These are phyloP conservation scores for Capsaspora owczarzaki DNA, from an alignment of 78 protist species.

Conservation along the genomic window DNA sequence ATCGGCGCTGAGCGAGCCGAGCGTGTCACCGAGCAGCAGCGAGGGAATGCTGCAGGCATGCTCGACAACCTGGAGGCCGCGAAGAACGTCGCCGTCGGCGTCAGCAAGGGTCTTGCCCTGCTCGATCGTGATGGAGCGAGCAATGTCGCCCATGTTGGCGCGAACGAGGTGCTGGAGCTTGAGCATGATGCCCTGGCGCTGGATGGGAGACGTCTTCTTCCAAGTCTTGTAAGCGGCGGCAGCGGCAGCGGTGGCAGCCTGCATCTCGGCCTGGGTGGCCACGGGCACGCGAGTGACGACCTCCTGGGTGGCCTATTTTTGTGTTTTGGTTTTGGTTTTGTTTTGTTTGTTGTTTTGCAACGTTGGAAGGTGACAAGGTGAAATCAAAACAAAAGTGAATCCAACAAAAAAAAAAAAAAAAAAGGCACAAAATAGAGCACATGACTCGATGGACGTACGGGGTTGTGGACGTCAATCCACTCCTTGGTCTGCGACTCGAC, in stretches of 20 bases:
- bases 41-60: constrained; percentile 75
- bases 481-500: constrained; percentile 58
- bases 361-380: no score
- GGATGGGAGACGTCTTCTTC: constrained; percentile 65
- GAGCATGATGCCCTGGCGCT: constrained; percentile 75
- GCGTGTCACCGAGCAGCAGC: constrained; percentile 82
- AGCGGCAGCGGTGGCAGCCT: constrained; percentile 76
- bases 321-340: no score
- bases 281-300: constrained; percentile 62
- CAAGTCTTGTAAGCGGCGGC: constrained; percentile 65
- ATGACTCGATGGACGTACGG: no score
- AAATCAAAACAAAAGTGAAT: neutral
- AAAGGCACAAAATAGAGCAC: no score
- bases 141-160: constrained; percentile 57
- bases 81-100: constrained; percentile 80
- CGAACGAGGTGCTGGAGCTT: constrained; percentile 66
- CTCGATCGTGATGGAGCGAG: constrained; percentile 70
- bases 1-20: constrained; percentile 63
- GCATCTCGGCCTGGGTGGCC: constrained; percentile 71
- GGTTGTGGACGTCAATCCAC: constrained; percentile 78
- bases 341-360: no score
- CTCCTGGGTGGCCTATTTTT: constrained; percentile 65
- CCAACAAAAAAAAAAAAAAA: neutral
- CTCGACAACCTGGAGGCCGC: constrained; percentile 86
- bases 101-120: constrained; percentile 95